A percentile compares a stretch with the other conserved stretches of the same genome.
phyloP scores from a whole-genome alignment of 768 basidiomycete species.

The Glaciozyma antarctica region DNA sequence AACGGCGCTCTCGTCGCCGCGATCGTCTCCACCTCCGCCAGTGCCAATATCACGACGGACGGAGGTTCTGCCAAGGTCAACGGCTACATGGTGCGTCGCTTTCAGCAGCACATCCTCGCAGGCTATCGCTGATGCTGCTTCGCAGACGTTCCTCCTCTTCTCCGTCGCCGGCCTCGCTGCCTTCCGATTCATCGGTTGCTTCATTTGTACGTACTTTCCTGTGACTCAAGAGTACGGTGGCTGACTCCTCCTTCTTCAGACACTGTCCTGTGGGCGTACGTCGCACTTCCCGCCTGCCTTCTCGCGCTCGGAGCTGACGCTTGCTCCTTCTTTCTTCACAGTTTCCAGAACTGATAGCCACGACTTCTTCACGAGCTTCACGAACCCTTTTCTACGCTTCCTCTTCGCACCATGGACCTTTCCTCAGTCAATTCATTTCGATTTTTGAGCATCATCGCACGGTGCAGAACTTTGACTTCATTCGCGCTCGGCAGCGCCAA shows the following conservation, averaged over 20 bases:
- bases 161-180: slow-evolving; percentile 33
- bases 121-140: not conserved
- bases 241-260: not conserved
- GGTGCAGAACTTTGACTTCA: no score
- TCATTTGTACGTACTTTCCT: not conserved
- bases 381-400: no score
- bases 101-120: not conserved
- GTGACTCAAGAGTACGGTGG: not conserved
- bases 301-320: not conserved
- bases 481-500: no score
- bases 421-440: no score
- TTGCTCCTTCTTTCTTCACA: no score
- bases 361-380: no score
- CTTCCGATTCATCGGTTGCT: slow-evolving; percentile 32
- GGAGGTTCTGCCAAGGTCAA: slow-evolving; percentile 16
- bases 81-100: slow-evolving; percentile 25
- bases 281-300: not conserved
- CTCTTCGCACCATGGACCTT: no score
- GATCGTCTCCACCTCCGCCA: slow-evolving; percentile 28
- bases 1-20: slow-evolving; percentile 45
- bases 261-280: not conserved
- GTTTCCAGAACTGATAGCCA: no score
- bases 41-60: slow-evolving; percentile 14
- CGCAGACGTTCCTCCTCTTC: slow-evolving; percentile 28
- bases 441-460: no score